A percentile compares a stretch with the other conserved stretches of the same genome.
These are phyloP conservation scores for Parathielavia appendiculata DNA, from an alignment of 495 filamentous ascomycete genomes.

Conservation along the genomic window DNA sequence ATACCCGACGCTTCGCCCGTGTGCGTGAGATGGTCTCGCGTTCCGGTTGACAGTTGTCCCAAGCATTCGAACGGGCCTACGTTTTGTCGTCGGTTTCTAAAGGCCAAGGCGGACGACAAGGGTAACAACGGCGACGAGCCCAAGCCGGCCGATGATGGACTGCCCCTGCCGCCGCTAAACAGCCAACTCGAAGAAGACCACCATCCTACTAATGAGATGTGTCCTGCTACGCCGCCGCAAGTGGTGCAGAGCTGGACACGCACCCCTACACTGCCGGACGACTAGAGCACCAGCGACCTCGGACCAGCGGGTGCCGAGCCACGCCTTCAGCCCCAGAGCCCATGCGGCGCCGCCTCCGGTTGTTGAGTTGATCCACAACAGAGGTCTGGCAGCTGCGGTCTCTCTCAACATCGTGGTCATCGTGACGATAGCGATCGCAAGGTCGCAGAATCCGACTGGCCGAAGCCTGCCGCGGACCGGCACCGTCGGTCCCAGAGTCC, in stretches of 20 bases:
- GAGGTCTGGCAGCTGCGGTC: conserved; percentile 9
- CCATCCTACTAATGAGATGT: background rate
- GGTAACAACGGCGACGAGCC: conserved; percentile 11
- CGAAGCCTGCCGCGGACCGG: too few relatives aligned
- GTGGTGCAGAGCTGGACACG: conserved; percentile 6
- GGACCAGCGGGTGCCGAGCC: background rate
- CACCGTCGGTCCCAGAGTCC: background rate
- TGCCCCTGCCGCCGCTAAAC: background rate
- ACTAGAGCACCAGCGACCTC: conserved; percentile 2
- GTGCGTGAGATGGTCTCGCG: background rate
- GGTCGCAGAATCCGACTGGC: conserved; percentile 4
- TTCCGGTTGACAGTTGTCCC: conserved; percentile 8
- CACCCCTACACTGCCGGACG: background rate
- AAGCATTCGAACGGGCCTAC: conserved; percentile 10
- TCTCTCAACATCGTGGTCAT: conserved; percentile 12
- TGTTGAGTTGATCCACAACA: conserved; percentile 11
- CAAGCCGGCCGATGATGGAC: conserved; percentile 13
- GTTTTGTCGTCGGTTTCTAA: conserved; percentile 4
- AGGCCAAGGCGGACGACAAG: conserved; percentile 7
- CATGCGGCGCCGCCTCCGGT: conserved; percentile 12
- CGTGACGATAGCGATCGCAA: conserved; percentile 14
- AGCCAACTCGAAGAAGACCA: background rate
- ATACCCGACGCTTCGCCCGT: background rate
- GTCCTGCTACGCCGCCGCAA: conserved; percentile 10
- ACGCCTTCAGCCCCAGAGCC: conserved; percentile 8